Evolutionary conservation across 2,329 filamentous ascomycete genomes (phyloP), one percentile per base, ranked within the genome.

Genomic region (Cladosporium sp.): DNA sequence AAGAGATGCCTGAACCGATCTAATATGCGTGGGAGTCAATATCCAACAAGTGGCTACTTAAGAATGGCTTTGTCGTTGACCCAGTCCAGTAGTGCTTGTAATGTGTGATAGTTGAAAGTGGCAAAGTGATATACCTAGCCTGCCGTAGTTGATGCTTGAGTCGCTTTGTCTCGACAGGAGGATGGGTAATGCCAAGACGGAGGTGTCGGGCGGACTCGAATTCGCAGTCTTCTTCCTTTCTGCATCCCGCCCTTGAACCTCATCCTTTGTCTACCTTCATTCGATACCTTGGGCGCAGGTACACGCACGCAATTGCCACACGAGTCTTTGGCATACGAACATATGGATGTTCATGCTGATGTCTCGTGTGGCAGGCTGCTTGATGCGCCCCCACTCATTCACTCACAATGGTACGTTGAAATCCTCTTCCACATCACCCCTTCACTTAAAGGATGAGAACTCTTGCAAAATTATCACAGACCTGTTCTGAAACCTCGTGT

Each of bases 401-500:
- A 28, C 8, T 12, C 14, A 32, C 1, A 60, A 59, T 65, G 64
- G 64, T 65, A 65, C 44, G 64, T 60, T 47, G 18, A 15, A n/a
- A 32, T 51, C n/a, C 21, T 18, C 24, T 32, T 41, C 28, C 15
- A 34, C 10, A 44, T 15, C 44, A 11, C n/a, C 44, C 51, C 47
- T 28, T 34, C 28, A 15, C 28, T 60, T 36, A 65, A 24, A 65
- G 14, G 64, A 65, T 65, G 64, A 65, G n/a, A 65, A 59, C 58
- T 38, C 41, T 59, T 64, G 61, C 61, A 64, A 44, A 38, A 65
- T 52, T 65, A 59, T 65, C 64, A 65, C 64, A 65, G 64, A 65
- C 64, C 64, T 65, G 64, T 60, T 65, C 64, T 52, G 64, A 65
- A 65, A 65, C 47, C 59, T 55, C 30, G 54, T 65, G 64, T 65